Base-by-base conservation (phyloP, 2,329 filamentous ascomycete genomes). In the Gremmenia infestans region DNA sequence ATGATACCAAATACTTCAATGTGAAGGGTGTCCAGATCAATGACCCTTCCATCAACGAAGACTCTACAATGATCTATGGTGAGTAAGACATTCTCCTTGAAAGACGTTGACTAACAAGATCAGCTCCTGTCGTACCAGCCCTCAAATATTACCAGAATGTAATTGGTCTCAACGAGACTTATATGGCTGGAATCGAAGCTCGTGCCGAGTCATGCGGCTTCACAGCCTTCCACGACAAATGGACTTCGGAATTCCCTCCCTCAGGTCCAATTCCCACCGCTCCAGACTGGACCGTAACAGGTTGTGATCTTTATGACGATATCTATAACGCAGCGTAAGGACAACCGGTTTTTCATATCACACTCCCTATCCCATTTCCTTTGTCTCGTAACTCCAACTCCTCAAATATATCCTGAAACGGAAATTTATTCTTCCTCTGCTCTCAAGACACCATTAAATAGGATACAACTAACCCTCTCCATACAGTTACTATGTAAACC, bases 1-100 rank as follows among this genome's bases (percentile, higher is more conserved):
- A 85, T 17, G 76, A 87, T 65, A 78, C 71, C 2, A 73, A 71
- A 17, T 80, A 83, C 68, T 87, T 81, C 67, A 78, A 86, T 62
- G 70, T 86, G 14, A 75, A 81, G 59, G 79, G 77, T 0, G 78
- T 82, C 54, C 69, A 87, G 72, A 79, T 87, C 58, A 84, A 85
- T 65, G 82, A 86, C 62, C 83, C 83, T 0, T 76, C 73, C 2
- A 74, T 82, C 12, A 66, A 65, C 45, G 35, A 61, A 19, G 76
- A 78, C 53, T 61, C 61, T 17, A 54, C 55, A 14, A 14, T 63
- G 46, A 57, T 50, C 5, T 40, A 63, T 42, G 57, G 25, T 28
- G 25, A 28, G 64, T 65, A 56, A 51, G 54, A 42, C 17, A 23
- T n/a, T 22, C 25, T 9, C 14, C 8, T n/a, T 45, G 37, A 43